These are phyloP conservation scores for Xylaria sp. DNA, from an alignment of 2,329 filamentous ascomycete genomes.

Conservation along the genomic window DNA sequence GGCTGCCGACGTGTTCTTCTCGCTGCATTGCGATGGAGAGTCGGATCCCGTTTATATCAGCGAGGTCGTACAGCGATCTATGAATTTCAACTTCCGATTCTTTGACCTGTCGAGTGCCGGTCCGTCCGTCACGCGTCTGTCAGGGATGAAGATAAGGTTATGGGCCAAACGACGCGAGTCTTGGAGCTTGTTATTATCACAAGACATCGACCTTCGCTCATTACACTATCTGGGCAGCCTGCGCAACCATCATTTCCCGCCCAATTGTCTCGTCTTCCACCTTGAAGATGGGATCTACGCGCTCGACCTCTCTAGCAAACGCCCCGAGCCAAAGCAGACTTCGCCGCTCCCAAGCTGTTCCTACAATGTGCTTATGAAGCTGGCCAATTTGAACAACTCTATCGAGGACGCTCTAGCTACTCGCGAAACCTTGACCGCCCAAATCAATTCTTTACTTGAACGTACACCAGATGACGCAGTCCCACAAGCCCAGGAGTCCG, in stretches of 20 bases:
- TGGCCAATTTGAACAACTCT: conserved; percentile 88
- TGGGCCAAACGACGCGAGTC: conserved; percentile 73
- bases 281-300: conserved; percentile 89
- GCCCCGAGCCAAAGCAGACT: conserved; percentile 63
- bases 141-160: conserved; percentile 73
- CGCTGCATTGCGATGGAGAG: conserved; percentile 74
- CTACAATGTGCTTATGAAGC: conserved; percentile 86
- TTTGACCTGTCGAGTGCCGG: conserved; percentile 78
- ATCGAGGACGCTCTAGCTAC: conserved; percentile 89
- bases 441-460: conserved; percentile 73
- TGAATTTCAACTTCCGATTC: conserved; percentile 89
- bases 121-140: conserved; percentile 71
- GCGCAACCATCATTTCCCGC: conserved; percentile 75
- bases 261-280: conserved; percentile 86
- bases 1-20: conserved; percentile 90
- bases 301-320: conserved; percentile 69
- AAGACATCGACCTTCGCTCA: conserved; percentile 74
- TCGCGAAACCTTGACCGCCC: conserved; percentile 75
- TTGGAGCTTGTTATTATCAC: conserved; percentile 74
- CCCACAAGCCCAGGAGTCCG: conserved; percentile 61
- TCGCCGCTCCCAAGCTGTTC: conserved; percentile 73
- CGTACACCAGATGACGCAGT: conserved; percentile 55
- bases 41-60: conserved; percentile 88
- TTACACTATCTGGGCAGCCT: conserved; percentile 83
- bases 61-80: conserved; percentile 80